Evolutionary conservation across 2,329 filamentous ascomycete genomes (phyloP).

Genomic region (Diaporthe amygdali): DNA sequence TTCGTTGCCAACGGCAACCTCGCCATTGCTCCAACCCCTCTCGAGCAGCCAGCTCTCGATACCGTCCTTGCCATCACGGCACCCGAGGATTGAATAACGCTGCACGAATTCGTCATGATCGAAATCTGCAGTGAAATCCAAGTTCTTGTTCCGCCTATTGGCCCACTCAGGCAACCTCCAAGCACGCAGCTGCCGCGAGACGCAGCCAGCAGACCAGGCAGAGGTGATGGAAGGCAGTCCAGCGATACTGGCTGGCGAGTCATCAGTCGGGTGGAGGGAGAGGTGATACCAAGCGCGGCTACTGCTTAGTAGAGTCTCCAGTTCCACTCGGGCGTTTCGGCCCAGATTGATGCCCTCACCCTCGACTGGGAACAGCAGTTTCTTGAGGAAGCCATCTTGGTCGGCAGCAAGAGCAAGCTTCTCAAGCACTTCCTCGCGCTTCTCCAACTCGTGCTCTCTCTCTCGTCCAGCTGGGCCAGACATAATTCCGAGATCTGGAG

Average conservation of each 20-base stretch:
- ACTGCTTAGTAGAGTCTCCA: conserved; percentile 75
- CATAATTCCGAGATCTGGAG: conserved; percentile 78
- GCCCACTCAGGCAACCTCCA: conserved; percentile 98
- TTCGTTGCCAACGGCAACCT: conserved; percentile 88
- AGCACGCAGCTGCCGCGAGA: conserved; percentile 89
- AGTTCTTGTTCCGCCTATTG: conserved; percentile 85
- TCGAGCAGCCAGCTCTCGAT: conserved; percentile 95
- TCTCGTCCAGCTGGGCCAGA: conserved; percentile 71
- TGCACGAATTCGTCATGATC: conserved; percentile 90
- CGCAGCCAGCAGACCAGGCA: conserved; percentile 89
- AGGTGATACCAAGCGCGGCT: conserved; percentile 97
- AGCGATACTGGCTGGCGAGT: conserved; percentile 77
- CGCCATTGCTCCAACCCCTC: conserved; percentile 97
- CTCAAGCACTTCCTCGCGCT: conserved; percentile 82
- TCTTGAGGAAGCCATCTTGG: conserved; percentile 80
- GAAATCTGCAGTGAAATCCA: conserved; percentile 97
- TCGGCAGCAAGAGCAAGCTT: conserved; percentile 85
- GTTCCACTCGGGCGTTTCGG: conserved; percentile 77
- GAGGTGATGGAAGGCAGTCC: conserved; percentile 74
- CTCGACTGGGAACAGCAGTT: conserved; percentile 78
- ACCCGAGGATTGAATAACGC: conserved; percentile 83
- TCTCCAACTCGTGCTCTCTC: conserved; percentile 79
- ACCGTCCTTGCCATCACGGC: conserved; percentile 87
- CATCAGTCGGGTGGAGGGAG: conserved; percentile 88
- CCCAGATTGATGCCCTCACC: conserved; percentile 83